Percentiles rank a stretch among this genome's conserved stretches.
Evolutionary conservation across 495 filamentous ascomycete genomes (phyloP).

Genomic region (Lasiosphaeriaceae sp.): DNA sequence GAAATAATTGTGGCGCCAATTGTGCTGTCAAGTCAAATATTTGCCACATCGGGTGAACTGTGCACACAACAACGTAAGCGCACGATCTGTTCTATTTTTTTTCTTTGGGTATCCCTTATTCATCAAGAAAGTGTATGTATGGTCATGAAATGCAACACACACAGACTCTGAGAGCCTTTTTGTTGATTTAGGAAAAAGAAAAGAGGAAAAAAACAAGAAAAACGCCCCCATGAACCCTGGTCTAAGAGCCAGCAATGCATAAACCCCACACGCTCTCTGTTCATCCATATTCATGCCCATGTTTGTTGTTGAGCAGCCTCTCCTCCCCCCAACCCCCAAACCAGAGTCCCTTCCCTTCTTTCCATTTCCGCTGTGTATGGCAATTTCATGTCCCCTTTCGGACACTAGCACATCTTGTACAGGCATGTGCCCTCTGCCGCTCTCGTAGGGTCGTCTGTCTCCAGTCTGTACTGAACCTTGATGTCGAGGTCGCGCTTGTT

Average conservation of each 20-base stretch:
- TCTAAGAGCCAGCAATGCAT: background rate
- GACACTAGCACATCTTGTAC: constrained; percentile 79
- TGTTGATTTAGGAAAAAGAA: background rate
- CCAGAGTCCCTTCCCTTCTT: background rate
- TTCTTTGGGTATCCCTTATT: constrained; percentile 10
- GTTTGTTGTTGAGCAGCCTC: background rate
- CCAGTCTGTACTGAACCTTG: constrained; percentile 74
- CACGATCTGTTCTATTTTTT: background rate
- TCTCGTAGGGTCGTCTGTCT: constrained; percentile 67
- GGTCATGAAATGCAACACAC: background rate
- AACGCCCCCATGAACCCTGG: constrained; percentile 7
- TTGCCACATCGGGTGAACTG: too few species aligned
- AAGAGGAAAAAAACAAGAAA: constrained; percentile 1
- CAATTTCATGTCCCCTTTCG: background rate
- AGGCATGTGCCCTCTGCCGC: constrained; percentile 64
- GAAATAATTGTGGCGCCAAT: too few species aligned
- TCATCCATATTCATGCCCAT: background rate
- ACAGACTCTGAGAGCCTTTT: background rate
- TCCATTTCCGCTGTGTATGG: too few species aligned
- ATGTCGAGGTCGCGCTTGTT: constrained; percentile 96
- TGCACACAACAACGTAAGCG: background rate
- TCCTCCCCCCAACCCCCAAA: background rate
- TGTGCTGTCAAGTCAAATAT: too few species aligned
- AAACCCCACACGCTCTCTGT: background rate
- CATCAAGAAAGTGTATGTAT: constrained; percentile 5